Percentiles rank a stretch among this genome's conserved stretches.
Conservation (phyloP, 805 yeast species). For the Saturnispora kantuleensis region DNA sequence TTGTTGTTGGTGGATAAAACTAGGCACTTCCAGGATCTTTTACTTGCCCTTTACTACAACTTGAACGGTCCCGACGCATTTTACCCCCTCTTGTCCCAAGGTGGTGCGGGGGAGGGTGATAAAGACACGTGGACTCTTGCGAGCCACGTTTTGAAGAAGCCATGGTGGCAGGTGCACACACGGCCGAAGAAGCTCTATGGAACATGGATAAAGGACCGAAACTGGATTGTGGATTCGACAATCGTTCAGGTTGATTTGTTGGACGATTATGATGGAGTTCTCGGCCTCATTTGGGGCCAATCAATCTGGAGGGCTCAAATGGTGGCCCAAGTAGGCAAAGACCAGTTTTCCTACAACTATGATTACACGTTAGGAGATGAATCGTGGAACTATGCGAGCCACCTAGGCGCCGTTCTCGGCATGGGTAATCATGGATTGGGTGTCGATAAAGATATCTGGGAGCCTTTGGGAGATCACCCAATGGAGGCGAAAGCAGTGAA, state of each 20-base stretch:
- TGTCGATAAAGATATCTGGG: conserved; percentile 6
- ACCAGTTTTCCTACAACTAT: conserved; percentile 14
- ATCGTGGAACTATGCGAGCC: conserved; percentile 8
- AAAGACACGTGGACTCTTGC: conserved; percentile 67
- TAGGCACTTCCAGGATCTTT: conserved; percentile 45
- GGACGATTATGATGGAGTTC: conserved; percentile 16
- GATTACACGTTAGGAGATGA: conserved; percentile 15
- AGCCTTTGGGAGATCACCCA: conserved; percentile 1
- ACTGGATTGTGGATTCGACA: conserved; percentile 16
- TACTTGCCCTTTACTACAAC: conserved; percentile 57
- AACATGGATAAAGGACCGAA: conserved; percentile 10
- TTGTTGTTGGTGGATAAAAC: conserved; percentile 48
- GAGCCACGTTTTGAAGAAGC: conserved; percentile 36
- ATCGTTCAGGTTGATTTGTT: conserved; percentile 24
- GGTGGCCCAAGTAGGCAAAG: conserved; percentile 8
- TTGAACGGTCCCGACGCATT: conserved; percentile 49
- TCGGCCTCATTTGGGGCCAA: conserved; percentile 11
- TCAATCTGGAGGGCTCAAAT: conserved; percentile 10
- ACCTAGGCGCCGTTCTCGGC: conserved; percentile 9
- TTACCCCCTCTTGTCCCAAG: conserved; percentile 51
- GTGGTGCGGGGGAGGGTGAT: conserved; percentile 65
- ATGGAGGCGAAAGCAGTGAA: conserved; percentile 4
- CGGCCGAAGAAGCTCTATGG: conserved; percentile 19
- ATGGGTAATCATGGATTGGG: conserved; percentile 7
- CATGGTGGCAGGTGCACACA: conserved; percentile 40